These are phyloP conservation scores for Colletotrichum liaoningense DNA, from an alignment of 2,329 filamentous ascomycete genomes.

Conservation along the genomic window DNA sequence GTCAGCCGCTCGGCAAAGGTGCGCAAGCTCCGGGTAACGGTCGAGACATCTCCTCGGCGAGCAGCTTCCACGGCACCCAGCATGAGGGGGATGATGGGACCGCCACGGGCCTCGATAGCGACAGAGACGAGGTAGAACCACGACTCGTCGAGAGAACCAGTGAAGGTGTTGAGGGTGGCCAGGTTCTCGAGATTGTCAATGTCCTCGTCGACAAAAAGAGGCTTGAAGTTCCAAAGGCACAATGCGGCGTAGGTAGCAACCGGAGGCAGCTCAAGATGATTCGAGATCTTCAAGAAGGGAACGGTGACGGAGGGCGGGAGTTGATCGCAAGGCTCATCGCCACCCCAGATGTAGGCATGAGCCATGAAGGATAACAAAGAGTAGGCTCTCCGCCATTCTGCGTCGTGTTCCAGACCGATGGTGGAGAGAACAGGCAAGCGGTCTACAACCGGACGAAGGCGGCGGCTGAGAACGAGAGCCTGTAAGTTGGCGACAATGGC, in stretches of 20 bases:
- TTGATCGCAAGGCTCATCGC: slow-evolving; percentile 81
- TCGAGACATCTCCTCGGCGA: slow-evolving; percentile 73
- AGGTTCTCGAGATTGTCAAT: slow-evolving; percentile 90
- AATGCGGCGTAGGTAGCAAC: slow-evolving; percentile 95
- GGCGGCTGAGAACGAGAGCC: slow-evolving; percentile 84
- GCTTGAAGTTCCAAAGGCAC: slow-evolving; percentile 97
- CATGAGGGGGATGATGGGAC: slow-evolving; percentile 89
- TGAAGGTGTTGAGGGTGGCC: slow-evolving; percentile 89
- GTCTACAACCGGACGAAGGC: slow-evolving; percentile 83
- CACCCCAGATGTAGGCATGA: slow-evolving; percentile 97
- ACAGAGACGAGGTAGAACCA: slow-evolving; percentile 99
- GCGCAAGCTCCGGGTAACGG: slow-evolving; percentile 81
- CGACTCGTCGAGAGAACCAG: slow-evolving; percentile 93
- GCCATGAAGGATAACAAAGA: slow-evolving; percentile 90
- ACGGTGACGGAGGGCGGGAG: slow-evolving; percentile 86
- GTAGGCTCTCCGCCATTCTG: slow-evolving; percentile 95
- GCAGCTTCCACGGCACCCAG: slow-evolving; percentile 86
- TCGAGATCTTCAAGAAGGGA: slow-evolving; percentile 82
- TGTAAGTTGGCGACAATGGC: slow-evolving; percentile 87
- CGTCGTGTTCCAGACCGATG: slow-evolving; percentile 80
- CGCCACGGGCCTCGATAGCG: slow-evolving; percentile 93
- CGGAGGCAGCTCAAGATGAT: slow-evolving; percentile 84
- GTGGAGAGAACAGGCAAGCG: slow-evolving; percentile 86
- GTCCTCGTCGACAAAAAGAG: slow-evolving; percentile 84
- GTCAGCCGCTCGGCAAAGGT: slow-evolving; percentile 89